Evolutionary conservation across 139 green algal species (phyloP), one percentile per base, ranked within the genome.

Genomic region (Volvox reticuliferus): DNA sequence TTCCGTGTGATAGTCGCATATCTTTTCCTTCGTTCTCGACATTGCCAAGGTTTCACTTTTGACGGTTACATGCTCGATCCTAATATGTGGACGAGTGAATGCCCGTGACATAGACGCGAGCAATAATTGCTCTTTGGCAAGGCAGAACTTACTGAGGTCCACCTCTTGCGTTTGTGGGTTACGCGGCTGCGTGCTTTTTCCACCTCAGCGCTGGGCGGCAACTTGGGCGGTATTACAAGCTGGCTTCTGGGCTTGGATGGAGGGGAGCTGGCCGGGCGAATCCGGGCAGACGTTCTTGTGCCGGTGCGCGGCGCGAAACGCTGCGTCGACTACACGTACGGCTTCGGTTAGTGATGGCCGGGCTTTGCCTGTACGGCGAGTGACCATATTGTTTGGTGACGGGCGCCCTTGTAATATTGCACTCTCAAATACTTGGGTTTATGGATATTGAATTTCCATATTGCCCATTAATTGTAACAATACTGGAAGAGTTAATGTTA

Each of bases 241-340:
- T 82, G 26, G n/a, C 93, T 99, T 65, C 92, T 99, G 6, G 76
- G 89, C 26, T 88, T 97, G 26, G 96, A 98, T 87, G 93, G 93
- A 16, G 97, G 96, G 0, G 6, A 77, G 19, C 28, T 94, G 30
- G 95, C 97, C 9, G 87, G 78, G 13, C 69, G 55, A 50, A 75
- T 95, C 21, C 82, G 91, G 32, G 87, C 97, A 17, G 98, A 99
- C 86, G 91, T 95, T 9, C 75, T 99, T 0, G 93, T 98, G 9
- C 97, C 97, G 0, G 95, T 99, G 26, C 67, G 79, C 26, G 96
- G 96, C 17, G 95, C 92, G 77, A 97, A 96, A 91, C 96, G 98
- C 61, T 99, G 95, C 89, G 75, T 98, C 19, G 95, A 98, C 88
- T 85, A 76, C 18, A 76, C 92, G 13, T 95, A 97, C 36, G 95